These are phyloP conservation scores for Ceratocystis colombiana DNA, from an alignment of 2,329 filamentous ascomycete genomes.

Conservation along the genomic window DNA sequence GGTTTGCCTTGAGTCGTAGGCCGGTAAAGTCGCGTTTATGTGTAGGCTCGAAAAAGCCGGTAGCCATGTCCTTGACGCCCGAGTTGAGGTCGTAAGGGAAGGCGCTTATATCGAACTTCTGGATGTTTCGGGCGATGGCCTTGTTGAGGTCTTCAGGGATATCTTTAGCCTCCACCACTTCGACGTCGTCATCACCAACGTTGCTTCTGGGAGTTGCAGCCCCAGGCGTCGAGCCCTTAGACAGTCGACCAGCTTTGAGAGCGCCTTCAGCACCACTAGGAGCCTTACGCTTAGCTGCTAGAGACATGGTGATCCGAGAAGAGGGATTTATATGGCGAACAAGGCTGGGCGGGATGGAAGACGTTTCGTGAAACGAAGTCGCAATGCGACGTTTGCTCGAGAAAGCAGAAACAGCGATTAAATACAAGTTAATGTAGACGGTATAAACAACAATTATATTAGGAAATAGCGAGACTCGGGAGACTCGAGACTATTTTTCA, in stretches of 20 bases:
- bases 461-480: background rate
- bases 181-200: constrained; percentile 44
- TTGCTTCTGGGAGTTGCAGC: constrained; percentile 50
- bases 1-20: constrained; percentile 74
- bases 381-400: constrained; percentile 1
- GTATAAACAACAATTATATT: background rate
- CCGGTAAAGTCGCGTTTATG: constrained; percentile 61
- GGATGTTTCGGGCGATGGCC: constrained; percentile 44
- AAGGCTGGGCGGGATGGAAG: background rate
- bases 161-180: constrained; percentile 35
- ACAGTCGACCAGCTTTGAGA: constrained; percentile 47
- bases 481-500: background rate
- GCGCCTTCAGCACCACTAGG: constrained; percentile 38
- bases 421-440: background rate
- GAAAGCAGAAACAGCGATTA: background rate
- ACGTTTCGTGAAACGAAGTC: background rate
- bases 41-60: constrained; percentile 38
- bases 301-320: constrained; percentile 44
- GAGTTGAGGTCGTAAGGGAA: constrained; percentile 31
- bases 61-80: constrained; percentile 37
- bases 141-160: constrained; percentile 39
- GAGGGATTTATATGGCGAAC: background rate
- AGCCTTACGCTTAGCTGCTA: constrained; percentile 56
- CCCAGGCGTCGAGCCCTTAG: constrained; percentile 50
- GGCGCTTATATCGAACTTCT: constrained; percentile 52